Base-by-base conservation (phyloP, 2,329 filamentous ascomycete genomes). In the Domatiomyces globalis region DNA sequence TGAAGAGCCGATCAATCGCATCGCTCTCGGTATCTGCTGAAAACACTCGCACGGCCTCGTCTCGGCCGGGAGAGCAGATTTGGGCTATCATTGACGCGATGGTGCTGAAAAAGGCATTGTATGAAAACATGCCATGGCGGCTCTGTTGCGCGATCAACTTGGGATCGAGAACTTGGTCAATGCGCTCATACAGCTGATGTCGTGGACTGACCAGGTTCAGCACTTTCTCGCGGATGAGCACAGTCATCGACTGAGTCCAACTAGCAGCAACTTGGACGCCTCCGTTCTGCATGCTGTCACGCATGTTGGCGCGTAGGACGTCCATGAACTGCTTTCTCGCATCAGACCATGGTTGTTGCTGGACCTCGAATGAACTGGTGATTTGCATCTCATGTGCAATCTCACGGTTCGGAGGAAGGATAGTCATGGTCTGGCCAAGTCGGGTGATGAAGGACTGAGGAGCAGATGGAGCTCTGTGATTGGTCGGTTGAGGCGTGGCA, bases 181-280 rank as follows among this genome's bases (percentile, higher is more conserved):
- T 79, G 51, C 80, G 65, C 12, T 72, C 74, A 60, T 82, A 71
- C 63, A 82, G 75, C 4, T 77, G 79, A 61, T 80, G 81, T 5
- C 77, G 78, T 19, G 74, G 73, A 59, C 74, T 77, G 49, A 83
- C 64, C 53, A 81, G 72, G 25, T 75, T 73, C 42, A 82, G 63
- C 20, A 83, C 67, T 58, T 80, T 81, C 48, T 75, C 74, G 46
- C 78, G 73, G 45, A 83, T 76, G 54, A 81, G 78, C 45, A 80
- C 76, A n/a, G 79, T 79, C 71, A 82, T 80, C n/a, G 78, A 76
- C 19, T 79, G 71, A 15, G 77, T 81, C 80, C 80, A 83, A 17
- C 71, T 65, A 3, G 73, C 71, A 17, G 75, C 49, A 75, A 68
- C 17, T 75, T 77, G 25, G 72, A 69, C 56, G 76, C 74, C 47